These are phyloP conservation scores for Andrographis paniculata DNA, from an alignment of 305 asterid genomes.

Conservation along the genomic window DNA sequence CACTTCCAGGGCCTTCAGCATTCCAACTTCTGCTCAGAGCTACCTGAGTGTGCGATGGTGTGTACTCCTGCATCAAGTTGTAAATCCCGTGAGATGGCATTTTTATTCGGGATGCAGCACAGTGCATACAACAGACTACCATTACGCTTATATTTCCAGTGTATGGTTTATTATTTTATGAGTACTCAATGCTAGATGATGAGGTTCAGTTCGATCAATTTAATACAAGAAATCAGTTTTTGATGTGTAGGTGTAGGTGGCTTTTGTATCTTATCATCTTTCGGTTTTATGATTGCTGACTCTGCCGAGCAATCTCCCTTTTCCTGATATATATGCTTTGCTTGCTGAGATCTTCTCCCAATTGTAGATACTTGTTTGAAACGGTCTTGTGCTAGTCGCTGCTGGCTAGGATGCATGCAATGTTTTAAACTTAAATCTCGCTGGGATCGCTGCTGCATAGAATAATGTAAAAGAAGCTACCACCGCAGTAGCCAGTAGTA, in stretches of 20 bases:
- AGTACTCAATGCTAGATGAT: background rate
- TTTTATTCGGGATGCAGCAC: background rate
- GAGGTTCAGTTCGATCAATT: conserved; percentile 1
- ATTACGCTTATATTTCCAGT: background rate
- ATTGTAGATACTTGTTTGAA: too few species aligned
- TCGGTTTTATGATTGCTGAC: too few species aligned
- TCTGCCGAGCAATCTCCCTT: too few species aligned
- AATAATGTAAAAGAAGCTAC: background rate
- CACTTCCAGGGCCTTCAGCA: conserved; percentile 15
- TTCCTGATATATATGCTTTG: too few species aligned
- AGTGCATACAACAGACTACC: background rate
- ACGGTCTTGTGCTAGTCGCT: too few species aligned
- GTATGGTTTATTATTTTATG: background rate
- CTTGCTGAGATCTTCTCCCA: too few species aligned
- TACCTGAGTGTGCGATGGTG: conserved; percentile 32
- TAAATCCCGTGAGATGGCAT: conserved; percentile 8
- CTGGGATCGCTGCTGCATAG: too few species aligned
- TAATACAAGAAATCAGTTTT: too few species aligned
- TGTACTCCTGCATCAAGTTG: conserved; percentile 34
- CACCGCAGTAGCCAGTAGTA: conserved; percentile 26
- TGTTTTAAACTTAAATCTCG: too few species aligned
- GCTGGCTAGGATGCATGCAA: too few species aligned
- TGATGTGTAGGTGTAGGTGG: too few species aligned
- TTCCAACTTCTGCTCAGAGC: conserved; percentile 36
- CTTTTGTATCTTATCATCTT: too few species aligned